These are phyloP conservation scores for Macrolepiota dolichaula DNA, from an alignment of 768 basidiomycete species.

Conservation along the genomic window DNA sequence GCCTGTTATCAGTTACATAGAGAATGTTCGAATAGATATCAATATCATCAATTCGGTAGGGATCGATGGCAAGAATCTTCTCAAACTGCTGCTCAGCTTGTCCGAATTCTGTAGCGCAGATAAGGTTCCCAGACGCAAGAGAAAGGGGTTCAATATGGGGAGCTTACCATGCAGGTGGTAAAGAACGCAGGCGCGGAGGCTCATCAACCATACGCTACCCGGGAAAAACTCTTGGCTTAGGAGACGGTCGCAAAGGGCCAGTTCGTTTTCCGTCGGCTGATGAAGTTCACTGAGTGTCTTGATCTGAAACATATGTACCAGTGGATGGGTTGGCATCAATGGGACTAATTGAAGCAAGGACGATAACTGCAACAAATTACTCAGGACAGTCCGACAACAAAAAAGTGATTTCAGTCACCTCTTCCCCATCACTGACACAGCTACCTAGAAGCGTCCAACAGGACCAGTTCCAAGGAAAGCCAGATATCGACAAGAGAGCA, in stretches of 20 bases:
- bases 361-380: conserved; percentile 34
- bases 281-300: conserved; percentile 89
- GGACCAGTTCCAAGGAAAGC: conserved; percentile 93
- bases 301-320: conserved; percentile 75
- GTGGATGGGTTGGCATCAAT: conserved; percentile 41
- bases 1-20: conserved; percentile 87
- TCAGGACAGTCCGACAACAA: conserved; percentile 14
- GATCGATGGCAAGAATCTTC: conserved; percentile 74
- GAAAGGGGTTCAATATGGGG: conserved; percentile 1
- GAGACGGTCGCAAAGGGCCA: conserved; percentile 77
- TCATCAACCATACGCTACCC: conserved; percentile 81
- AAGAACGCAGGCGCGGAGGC: conserved; percentile 77
- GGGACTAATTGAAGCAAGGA: conserved; percentile 47
- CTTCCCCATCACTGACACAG: conserved; percentile 80
- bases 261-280: conserved; percentile 82
- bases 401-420: conserved; percentile 44
- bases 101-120: conserved; percentile 64
- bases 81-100: conserved; percentile 86
- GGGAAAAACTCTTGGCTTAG: conserved; percentile 73
- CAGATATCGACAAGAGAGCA: conserved; percentile 68
- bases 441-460: conserved; percentile 82
- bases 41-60: conserved; percentile 89
- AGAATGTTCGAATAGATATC: conserved; percentile 97
- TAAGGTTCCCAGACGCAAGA: conserved; percentile 9
- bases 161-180: conserved; percentile 89